These are phyloP conservation scores for Angomonas desouzai DNA, from an alignment of 208 protist genomes.

Conservation along the genomic window DNA sequence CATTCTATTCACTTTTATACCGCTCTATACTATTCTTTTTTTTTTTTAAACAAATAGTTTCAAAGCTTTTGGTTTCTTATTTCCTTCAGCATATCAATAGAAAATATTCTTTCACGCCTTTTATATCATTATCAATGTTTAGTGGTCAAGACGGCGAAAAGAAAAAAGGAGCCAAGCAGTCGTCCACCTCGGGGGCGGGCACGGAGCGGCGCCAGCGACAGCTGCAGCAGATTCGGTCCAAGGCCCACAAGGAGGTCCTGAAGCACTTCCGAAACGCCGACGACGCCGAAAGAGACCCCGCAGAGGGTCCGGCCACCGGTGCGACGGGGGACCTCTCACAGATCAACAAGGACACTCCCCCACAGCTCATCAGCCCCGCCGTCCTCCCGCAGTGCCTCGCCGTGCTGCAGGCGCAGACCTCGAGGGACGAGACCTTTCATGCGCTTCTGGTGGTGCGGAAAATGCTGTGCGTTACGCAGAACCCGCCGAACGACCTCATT, in stretches of 20 bases:
- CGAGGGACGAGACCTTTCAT: slow-evolving; percentile 67
- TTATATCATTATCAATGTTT: too few species aligned
- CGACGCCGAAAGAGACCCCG: neutral
- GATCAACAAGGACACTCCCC: slow-evolving; percentile 12
- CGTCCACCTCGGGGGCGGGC: neutral
- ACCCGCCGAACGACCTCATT: slow-evolving; percentile 96
- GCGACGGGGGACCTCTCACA: slow-evolving; percentile 29
- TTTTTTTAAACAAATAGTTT: too few species aligned
- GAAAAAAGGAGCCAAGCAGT: slow-evolving; percentile 9
- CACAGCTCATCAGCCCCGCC: slow-evolving; percentile 29
- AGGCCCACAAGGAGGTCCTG: slow-evolving; percentile 9
- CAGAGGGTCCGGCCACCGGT: too few species aligned
- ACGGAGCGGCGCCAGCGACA: slow-evolving; percentile 7
- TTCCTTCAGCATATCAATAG: too few species aligned
- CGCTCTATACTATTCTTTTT: too few species aligned
- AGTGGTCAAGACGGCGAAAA: neutral
- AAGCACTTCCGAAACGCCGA: slow-evolving; percentile 6
- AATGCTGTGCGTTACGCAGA: slow-evolving; percentile 89
- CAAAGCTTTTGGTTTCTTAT: too few species aligned
- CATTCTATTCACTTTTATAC: too few species aligned
- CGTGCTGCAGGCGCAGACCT: slow-evolving; percentile 40
- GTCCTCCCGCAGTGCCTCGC: slow-evolving; percentile 65
- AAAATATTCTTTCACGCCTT: too few species aligned
- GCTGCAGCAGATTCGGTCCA: slow-evolving; percentile 5
- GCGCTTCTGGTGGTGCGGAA: slow-evolving; percentile 86